Conservation (phyloP, 2,329 filamentous ascomycete species). For the Hymenoscyphus albidus region DNA sequence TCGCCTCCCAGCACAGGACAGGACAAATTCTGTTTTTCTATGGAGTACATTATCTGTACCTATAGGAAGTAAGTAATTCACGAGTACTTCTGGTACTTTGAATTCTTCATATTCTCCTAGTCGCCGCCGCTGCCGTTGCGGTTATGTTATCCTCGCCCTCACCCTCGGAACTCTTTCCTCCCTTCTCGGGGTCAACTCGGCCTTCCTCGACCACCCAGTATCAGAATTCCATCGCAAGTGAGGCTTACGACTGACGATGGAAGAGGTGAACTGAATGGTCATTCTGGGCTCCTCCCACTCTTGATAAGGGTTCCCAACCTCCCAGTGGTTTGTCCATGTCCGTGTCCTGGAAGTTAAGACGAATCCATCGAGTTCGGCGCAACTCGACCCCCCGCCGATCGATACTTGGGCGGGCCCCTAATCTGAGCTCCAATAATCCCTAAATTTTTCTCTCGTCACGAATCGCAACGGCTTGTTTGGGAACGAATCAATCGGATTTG, state of each 20-base stretch:
- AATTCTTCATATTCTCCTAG: neutral
- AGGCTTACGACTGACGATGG: neutral
- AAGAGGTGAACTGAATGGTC: neutral
- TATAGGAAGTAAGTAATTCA: no score
- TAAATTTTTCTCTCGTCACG: neutral
- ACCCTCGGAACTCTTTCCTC: no score
- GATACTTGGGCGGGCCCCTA: neutral
- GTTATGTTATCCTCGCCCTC: neutral
- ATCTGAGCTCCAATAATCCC: neutral
- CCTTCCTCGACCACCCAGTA: neutral
- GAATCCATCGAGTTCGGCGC: neutral
- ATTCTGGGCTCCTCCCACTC: neutral
- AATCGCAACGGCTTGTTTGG: slow-evolving; percentile 1
- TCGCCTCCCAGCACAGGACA: no score
- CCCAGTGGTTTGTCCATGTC: neutral
- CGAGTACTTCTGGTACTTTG: no score
- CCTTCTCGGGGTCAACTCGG: neutral
- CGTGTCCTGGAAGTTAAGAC: neutral
- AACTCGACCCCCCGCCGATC: neutral
- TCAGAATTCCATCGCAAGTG: neutral
- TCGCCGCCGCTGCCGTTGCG: neutral
- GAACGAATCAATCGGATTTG: neutral
- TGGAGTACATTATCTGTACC: no score
- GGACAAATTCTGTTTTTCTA: no score
- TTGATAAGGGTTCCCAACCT: neutral